These are phyloP conservation scores for Malassezia cuniculi DNA, from an alignment of 1,284 basidiomycete genomes.

Conservation along the genomic window DNA sequence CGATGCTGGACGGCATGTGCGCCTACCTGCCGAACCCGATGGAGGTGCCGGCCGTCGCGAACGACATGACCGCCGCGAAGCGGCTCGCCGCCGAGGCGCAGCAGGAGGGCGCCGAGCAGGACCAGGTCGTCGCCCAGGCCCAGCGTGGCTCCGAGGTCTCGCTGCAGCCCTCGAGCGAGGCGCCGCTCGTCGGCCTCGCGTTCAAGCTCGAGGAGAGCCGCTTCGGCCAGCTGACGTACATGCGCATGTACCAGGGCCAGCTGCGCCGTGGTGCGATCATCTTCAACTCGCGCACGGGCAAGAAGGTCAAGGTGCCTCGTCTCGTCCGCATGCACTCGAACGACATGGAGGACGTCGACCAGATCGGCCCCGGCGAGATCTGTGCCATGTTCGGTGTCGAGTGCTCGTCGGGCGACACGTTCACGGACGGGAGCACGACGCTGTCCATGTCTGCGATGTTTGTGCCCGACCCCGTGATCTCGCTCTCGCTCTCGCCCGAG, in stretches of 20 bases:
- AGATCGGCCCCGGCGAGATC: constrained; percentile 94
- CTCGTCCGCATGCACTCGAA: constrained; percentile 96
- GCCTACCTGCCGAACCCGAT: constrained; percentile 85
- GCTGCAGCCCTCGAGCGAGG: constrained; percentile 48
- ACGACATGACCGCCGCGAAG: constrained; percentile 61
- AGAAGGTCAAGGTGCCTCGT: constrained; percentile 94
- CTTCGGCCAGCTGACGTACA: constrained; percentile 95
- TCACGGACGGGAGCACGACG: constrained; percentile 53
- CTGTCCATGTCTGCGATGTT: constrained; percentile 74
- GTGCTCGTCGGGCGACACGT: constrained; percentile 94
- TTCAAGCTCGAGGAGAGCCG: constrained; percentile 98
- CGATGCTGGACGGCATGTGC: constrained; percentile 85
- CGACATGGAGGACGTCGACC: constrained; percentile 96
- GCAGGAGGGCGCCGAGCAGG: constrained; percentile 23
- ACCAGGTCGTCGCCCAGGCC: constrained; percentile 22
- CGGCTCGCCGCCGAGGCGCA: constrained; percentile 27
- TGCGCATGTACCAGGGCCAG: constrained; percentile 95
- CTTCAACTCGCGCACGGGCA: constrained; percentile 86
- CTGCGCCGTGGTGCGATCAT: constrained; percentile 73
- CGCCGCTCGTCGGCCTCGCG: constrained; percentile 81
- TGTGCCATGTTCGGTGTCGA: constrained; percentile 99
- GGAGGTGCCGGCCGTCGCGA: constrained; percentile 66
- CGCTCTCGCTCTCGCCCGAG: constrained; percentile 78
- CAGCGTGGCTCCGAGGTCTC: constrained; percentile 27
- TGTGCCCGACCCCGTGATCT: constrained; percentile 96